Conservation (phyloP, 164 flowering plant species). For the Aristolochia fimbriata region DNA sequence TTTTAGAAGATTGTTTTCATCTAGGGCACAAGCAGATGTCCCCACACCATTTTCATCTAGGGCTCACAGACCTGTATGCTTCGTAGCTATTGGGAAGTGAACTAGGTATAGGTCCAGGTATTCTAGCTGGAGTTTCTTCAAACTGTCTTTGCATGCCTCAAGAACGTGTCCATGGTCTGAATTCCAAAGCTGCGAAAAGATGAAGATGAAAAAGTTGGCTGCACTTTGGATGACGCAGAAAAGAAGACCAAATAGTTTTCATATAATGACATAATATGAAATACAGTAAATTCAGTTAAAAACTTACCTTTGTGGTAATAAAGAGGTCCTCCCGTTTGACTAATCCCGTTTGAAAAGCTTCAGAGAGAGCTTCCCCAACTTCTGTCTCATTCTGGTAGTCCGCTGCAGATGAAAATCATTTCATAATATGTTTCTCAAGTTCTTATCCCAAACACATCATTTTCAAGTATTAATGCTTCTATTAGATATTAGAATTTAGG, state of each 20-base stretch:
- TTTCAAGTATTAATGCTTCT: too few relatives aligned
- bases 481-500: too few relatives aligned
- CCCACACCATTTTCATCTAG: not conserved
- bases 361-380: constrained; percentile 80
- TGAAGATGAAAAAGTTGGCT: not conserved
- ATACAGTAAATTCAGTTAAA: not conserved
- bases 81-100: constrained; percentile 87
- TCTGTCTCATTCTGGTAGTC: constrained; percentile 84
- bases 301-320: constrained; percentile 71
- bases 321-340: constrained; percentile 90
- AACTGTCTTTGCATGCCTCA: constrained; percentile 87
- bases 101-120: constrained; percentile 83
- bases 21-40: constrained; percentile 21
- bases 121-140: constrained; percentile 77
- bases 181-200: constrained; percentile 73
- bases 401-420: constrained; percentile 34
- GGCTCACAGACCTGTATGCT: constrained; percentile 53
- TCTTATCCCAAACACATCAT: too few relatives aligned
- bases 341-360: constrained; percentile 62
- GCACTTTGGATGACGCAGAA: not conserved
- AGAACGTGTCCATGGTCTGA: constrained; percentile 90
- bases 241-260: not conserved
- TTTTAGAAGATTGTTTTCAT: not conserved
- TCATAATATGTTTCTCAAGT: too few relatives aligned
- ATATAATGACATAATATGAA: not conserved